These are phyloP conservation scores for Colletotrichum viniferum DNA, from an alignment of 2,329 filamentous ascomycete species.

Conservation along the genomic window DNA sequence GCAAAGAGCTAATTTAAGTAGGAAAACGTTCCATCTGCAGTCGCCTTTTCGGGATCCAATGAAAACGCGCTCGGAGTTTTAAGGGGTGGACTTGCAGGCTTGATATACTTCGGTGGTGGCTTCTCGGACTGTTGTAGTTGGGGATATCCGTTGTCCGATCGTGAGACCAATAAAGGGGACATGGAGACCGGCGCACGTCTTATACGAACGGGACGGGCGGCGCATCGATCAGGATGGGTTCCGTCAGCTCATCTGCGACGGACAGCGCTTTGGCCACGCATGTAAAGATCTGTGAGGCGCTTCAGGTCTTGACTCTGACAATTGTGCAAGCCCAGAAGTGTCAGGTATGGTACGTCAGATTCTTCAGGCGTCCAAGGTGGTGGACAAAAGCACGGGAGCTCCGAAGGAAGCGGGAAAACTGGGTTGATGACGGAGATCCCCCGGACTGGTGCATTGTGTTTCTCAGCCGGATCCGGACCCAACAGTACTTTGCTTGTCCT, in stretches of 20 bases:
- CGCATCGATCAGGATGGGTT: slow-evolving; percentile 1
- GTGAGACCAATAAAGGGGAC: not conserved
- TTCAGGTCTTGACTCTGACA: not conserved
- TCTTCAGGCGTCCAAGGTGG: not conserved
- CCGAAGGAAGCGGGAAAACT: not conserved
- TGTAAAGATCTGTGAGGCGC: slow-evolving; percentile 4
- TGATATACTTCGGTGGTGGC: slow-evolving; percentile 17
- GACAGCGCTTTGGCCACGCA: slow-evolving; percentile 17
- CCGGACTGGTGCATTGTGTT: not conserved
- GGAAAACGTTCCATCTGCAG: not conserved
- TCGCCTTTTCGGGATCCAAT: slow-evolving; percentile 1
- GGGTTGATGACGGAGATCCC: not conserved
- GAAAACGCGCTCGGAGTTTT: slow-evolving; percentile 12
- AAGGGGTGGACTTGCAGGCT: slow-evolving; percentile 9
- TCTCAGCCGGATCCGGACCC: not conserved
- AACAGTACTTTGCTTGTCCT: not conserved
- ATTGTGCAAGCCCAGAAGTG: not conserved
- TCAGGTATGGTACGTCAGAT: not conserved
- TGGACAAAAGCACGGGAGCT: not conserved
- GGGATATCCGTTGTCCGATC: slow-evolving; percentile 36
- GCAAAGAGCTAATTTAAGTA: slow-evolving; percentile 8
- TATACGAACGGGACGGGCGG: slow-evolving; percentile 6
- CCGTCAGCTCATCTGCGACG: slow-evolving; percentile 1
- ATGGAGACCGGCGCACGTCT: slow-evolving; percentile 2
- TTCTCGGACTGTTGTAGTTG: slow-evolving; percentile 25